Percentiles rank a stretch among this genome's conserved stretches.
These are phyloP conservation scores for Dioscorea dumetorum DNA, from an alignment of 106 monocot genomes.

Conservation along the genomic window DNA sequence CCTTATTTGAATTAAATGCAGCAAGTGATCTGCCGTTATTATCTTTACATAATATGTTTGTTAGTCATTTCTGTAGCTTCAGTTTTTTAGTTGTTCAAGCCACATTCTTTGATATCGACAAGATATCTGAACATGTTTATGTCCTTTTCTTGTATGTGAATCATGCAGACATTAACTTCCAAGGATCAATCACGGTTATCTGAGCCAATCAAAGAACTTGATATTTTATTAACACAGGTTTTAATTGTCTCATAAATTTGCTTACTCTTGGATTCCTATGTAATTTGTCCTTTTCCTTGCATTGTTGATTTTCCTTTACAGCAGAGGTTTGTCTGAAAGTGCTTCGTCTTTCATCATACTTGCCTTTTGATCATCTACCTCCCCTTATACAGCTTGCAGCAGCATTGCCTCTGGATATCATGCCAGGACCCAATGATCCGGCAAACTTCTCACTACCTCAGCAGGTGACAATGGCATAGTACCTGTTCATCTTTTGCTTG, in stretches of 20 bases:
- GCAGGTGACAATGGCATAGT: conserved; percentile 42
- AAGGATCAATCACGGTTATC: conserved; percentile 78
- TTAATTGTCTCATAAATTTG: background rate
- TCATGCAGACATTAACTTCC: conserved; percentile 44
- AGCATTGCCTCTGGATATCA: conserved; percentile 91
- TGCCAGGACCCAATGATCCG: conserved; percentile 84
- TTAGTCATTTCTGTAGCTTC: too few relatives aligned
- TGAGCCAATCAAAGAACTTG: conserved; percentile 93
- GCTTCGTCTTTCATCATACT: background rate
- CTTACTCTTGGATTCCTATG: background rate
- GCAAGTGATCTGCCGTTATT: too few relatives aligned
- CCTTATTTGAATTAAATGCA: too few relatives aligned
- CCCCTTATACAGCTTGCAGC: conserved; percentile 64
- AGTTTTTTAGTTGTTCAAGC: too few relatives aligned
- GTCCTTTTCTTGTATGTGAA: background rate
- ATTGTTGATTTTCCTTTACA: background rate
- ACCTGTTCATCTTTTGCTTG: background rate
- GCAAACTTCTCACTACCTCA: conserved; percentile 96
- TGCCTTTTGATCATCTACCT: background rate
- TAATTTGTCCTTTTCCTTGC: conserved; percentile 1
- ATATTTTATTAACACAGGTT: conserved; percentile 94
- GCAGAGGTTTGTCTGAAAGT: background rate
- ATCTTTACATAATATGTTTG: too few relatives aligned
- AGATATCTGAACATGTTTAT: too few relatives aligned
- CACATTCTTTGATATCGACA: too few relatives aligned